Conservation (phyloP, 2,329 filamentous ascomycete genomes). For the Beauveria caledonica region DNA sequence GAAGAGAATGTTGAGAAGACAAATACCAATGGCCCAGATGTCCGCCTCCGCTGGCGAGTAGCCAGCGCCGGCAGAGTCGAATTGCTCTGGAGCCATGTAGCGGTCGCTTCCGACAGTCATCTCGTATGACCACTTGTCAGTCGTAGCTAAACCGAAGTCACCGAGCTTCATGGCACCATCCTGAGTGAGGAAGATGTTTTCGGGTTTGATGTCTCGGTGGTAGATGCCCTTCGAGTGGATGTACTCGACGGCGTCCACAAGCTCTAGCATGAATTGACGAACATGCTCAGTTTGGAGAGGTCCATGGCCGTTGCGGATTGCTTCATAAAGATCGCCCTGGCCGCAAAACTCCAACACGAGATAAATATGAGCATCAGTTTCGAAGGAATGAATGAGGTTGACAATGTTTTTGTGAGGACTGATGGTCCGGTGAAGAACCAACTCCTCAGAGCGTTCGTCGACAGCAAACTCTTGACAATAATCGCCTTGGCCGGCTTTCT, state of each 20-base stretch:
- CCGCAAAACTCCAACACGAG: constrained; percentile 92
- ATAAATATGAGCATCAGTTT: constrained; percentile 84
- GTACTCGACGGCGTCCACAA: constrained; percentile 81
- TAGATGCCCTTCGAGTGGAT: constrained; percentile 88
- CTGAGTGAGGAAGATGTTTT: constrained; percentile 93
- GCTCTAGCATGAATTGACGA: constrained; percentile 91
- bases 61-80: constrained; percentile 76
- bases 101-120: constrained; percentile 92
- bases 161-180: constrained; percentile 90
- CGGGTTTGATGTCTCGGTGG: constrained; percentile 97
- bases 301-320: constrained; percentile 80
- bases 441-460: constrained; percentile 77
- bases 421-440: constrained; percentile 70
- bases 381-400: constrained; percentile 83
- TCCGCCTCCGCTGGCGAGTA: constrained; percentile 93
- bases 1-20: constrained; percentile 92
- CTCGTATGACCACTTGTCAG: constrained; percentile 84
- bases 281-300: constrained; percentile 94
- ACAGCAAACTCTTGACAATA: constrained; percentile 57
- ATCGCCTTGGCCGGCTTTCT: constrained; percentile 57
- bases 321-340: constrained; percentile 94
- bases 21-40: constrained; percentile 95
- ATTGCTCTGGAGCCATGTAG: constrained; percentile 99
- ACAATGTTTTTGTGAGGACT: constrained; percentile 84
- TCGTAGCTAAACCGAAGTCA: constrained; percentile 90